Evolutionary conservation across 306 rosid genomes (phyloP).

Genomic region (Dalbergia cochinchinensis): DNA sequence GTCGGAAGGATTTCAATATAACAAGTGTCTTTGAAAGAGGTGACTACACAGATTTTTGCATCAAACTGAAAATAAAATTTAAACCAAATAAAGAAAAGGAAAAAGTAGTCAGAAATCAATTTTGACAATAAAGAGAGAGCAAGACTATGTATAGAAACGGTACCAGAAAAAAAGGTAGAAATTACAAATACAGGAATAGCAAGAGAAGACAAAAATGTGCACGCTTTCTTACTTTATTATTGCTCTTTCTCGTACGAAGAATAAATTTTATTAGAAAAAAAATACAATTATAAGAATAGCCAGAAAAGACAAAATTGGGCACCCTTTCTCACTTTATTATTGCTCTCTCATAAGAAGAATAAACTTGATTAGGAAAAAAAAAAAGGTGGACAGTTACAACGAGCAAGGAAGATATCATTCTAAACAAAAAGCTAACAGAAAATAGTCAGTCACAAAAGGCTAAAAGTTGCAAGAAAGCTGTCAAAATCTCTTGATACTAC

Average conservation of each 20-base stretch:
- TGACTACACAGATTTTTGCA: slow-evolving; percentile 87
- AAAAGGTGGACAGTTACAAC: slow-evolving; percentile 4
- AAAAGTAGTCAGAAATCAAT: slow-evolving; percentile 48
- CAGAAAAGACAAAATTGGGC: slow-evolving; percentile 2
- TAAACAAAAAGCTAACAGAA: not conserved
- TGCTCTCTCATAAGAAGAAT: not conserved
- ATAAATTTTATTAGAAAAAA: not conserved
- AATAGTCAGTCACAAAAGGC: not conserved
- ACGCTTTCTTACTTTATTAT: not conserved
- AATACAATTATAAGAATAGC: not conserved
- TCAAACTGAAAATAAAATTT: slow-evolving; percentile 58
- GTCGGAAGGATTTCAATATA: slow-evolving; percentile 94
- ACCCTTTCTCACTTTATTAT: not conserved
- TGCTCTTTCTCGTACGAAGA: not conserved
- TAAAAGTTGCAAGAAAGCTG: not conserved
- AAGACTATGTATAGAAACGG: not conserved
- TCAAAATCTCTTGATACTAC: slow-evolving; percentile 16
- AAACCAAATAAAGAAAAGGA: slow-evolving; percentile 33
- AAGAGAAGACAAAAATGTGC: slow-evolving; percentile 4
- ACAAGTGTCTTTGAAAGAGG: slow-evolving; percentile 93
- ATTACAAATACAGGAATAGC: slow-evolving; percentile 2
- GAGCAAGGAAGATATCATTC: not conserved
- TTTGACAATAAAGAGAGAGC: slow-evolving; percentile 18
- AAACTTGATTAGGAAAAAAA: not conserved
- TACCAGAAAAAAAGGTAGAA: slow-evolving; percentile 33